phyloP scores from a whole-genome alignment of 495 filamentous ascomycete species.

The Hypoxylon crocopeplum region DNA sequence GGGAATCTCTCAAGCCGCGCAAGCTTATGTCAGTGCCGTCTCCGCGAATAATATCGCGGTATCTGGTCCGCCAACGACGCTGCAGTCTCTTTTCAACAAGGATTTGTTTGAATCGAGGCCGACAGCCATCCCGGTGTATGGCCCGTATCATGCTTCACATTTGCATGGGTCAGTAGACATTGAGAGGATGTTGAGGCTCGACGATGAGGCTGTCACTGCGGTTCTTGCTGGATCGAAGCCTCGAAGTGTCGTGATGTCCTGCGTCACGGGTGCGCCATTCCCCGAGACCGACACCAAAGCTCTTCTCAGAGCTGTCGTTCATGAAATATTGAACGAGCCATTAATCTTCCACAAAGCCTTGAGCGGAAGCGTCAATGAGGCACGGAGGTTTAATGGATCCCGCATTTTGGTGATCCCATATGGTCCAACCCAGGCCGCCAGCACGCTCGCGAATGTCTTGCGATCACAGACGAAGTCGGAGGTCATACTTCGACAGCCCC shows the following conservation, averaged over 20 bases:
- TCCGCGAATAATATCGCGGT: conserved; percentile 74
- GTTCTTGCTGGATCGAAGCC: conserved; percentile 56
- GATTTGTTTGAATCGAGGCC: conserved; percentile 62
- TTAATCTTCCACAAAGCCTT: conserved; percentile 66
- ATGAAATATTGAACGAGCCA: conserved; percentile 65
- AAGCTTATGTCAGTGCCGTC: conserved; percentile 77
- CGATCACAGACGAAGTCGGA: conserved; percentile 48
- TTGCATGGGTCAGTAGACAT: conserved; percentile 68
- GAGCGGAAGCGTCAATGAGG: conserved; percentile 56
- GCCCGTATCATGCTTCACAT: conserved; percentile 82
- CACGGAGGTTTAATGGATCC: conserved; percentile 44
- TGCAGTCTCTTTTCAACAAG: conserved; percentile 64
- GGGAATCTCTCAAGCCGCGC: conserved; percentile 65
- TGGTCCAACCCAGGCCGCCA: conserved; percentile 58
- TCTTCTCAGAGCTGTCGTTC: conserved; percentile 59
- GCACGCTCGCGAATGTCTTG: conserved; percentile 50
- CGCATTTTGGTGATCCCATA: conserved; percentile 60
- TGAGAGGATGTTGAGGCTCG: conserved; percentile 61
- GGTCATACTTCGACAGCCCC: conserved; percentile 47
- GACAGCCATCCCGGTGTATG: conserved; percentile 73
- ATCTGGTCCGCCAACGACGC: conserved; percentile 75
- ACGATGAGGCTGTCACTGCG: conserved; percentile 44
- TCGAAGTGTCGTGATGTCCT: conserved; percentile 65
- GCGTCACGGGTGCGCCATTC: conserved; percentile 57
- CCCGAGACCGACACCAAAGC: conserved; percentile 53